Base-by-base conservation (phyloP, 1,284 basidiomycete genomes). In the Ceratobasidium theobromae region DNA sequence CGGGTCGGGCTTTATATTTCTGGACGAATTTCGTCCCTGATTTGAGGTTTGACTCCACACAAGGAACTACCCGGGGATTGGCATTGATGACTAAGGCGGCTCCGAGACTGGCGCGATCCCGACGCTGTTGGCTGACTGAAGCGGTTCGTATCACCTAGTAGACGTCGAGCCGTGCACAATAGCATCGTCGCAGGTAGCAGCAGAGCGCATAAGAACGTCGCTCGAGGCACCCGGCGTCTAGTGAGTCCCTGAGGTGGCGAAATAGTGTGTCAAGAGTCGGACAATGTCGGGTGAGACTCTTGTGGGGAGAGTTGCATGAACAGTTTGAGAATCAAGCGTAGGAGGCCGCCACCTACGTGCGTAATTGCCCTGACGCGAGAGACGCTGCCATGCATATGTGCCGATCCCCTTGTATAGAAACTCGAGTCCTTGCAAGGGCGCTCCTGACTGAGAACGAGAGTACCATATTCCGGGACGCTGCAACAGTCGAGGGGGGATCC, bases 41-140 rank as follows among this genome's bases (percentile, higher is more conserved):
- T 32, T 46, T 45, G 54, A 8, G 32, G 18, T 58, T 5, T 58
- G 30, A 58, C 54, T 40, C 54, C 54, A 43, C 53, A 40, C 1
- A 18, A 1, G 54, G 25, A 54, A 41, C 53, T 41, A 18, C 33
- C 54, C 40, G 54, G 6, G 27, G 54, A 38, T 58, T 33, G 46
- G 6, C 27, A 11, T 25, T 32, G 54, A 58, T 58, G 54, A 58
- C 54, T 58, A 58, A 58, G 40, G 30, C 30, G 4, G 21, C 11
- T 57, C 8, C 14, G 23, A 55, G 27, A 3, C 16, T 40, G 11
- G 14, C 35, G 53, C 25, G 25, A 58, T 9, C n/a, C n/a, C n/a
- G n/a, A n/a, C n/a, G n/a, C n/a, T n/a, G n/a, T n/a, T n/a, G n/a
- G n/a, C n/a, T n/a, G n/a, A n/a, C n/a, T n/a, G n/a, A 46, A 43